Conservation (phyloP, 2,329 filamentous ascomycete species). For the Aaosphaeria arxii region DNA sequence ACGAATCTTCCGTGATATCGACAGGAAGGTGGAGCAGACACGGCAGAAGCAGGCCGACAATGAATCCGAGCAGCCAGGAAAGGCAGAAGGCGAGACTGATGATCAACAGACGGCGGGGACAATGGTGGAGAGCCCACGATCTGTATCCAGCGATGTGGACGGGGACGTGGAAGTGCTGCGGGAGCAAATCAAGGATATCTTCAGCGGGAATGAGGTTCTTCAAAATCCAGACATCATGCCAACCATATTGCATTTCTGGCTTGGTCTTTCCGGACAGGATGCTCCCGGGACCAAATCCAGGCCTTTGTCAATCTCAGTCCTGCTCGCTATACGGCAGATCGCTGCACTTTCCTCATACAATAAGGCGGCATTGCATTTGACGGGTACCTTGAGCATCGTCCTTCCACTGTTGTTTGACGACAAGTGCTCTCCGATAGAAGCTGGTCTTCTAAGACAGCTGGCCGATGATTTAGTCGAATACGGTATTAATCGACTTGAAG, state of each 20-base stretch:
- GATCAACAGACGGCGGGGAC: slow-evolving; percentile 15
- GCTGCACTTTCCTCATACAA: slow-evolving; percentile 35
- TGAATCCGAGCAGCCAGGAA: not conserved
- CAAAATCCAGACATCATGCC: slow-evolving; percentile 41
- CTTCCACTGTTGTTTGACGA: slow-evolving; percentile 35
- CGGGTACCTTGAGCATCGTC: slow-evolving; percentile 32
- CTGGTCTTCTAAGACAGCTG: slow-evolving; percentile 57
- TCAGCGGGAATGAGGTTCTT: slow-evolving; percentile 40
- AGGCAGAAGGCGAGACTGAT: not conserved
- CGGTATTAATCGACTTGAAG: slow-evolving; percentile 76
- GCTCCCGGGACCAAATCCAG: slow-evolving; percentile 31
- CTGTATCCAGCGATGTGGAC: slow-evolving; percentile 21
- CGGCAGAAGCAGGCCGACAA: slow-evolving; percentile 9
- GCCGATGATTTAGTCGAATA: slow-evolving; percentile 69
- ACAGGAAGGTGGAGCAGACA: slow-evolving; percentile 20
- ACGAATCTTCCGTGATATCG: slow-evolving; percentile 56
- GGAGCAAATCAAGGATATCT: slow-evolving; percentile 28
- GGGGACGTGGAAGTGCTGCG: slow-evolving; percentile 27
- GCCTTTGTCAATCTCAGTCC: slow-evolving; percentile 33
- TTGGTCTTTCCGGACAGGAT: slow-evolving; percentile 28
- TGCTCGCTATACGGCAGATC: slow-evolving; percentile 35
- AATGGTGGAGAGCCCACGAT: slow-evolving; percentile 24
- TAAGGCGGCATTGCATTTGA: slow-evolving; percentile 36
- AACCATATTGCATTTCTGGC: slow-evolving; percentile 39
- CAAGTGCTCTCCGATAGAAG: slow-evolving; percentile 26